Percentiles rank a stretch among this genome's conserved stretches.
Evolutionary conservation across 129 eudicot genomes (phyloP).

Genomic region (Flaveria brownii): DNA sequence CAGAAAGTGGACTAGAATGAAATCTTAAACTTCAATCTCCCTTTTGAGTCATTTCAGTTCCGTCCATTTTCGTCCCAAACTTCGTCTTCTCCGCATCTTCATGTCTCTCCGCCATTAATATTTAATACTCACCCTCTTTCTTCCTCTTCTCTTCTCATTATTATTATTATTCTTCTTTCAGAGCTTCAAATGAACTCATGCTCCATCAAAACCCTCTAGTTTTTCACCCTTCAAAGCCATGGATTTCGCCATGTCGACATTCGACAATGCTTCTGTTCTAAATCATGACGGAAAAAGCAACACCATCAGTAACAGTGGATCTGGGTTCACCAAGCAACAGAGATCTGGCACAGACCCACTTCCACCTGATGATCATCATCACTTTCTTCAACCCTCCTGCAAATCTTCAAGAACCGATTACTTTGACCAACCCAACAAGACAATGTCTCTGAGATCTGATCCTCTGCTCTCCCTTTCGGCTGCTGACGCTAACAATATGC

Average conservation of each 20-base stretch:
- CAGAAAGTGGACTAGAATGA: constrained; percentile 16
- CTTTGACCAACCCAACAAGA: constrained; percentile 36
- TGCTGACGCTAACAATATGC: constrained; percentile 38
- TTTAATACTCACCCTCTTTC: constrained; percentile 4
- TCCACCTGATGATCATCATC: constrained; percentile 30
- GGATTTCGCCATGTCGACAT: constrained; percentile 49
- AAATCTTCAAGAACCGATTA: constrained; percentile 37
- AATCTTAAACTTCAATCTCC: constrained; percentile 39
- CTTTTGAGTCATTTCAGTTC: constrained; percentile 18
- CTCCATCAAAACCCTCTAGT: constrained; percentile 32
- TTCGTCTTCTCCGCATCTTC: constrained; percentile 43
- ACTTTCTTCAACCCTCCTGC: constrained; percentile 29
- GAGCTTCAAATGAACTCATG: constrained; percentile 27
- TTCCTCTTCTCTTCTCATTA: background rate
- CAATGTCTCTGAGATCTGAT: constrained; percentile 40
- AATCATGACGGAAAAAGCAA: constrained; percentile 20
- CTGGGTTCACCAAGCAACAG: constrained; percentile 52
- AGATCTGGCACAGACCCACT: constrained; percentile 45
- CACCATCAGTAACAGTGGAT: constrained; percentile 37
- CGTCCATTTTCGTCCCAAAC: constrained; percentile 26
- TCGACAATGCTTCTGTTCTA: constrained; percentile 13
- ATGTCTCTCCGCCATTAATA: constrained; percentile 27
- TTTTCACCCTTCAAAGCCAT: constrained; percentile 24
- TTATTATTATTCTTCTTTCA: background rate
- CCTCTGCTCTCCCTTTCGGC: constrained; percentile 49